Evolutionary conservation across 1,284 basidiomycete species (phyloP).

Genomic region (Boletus holoroseus): DNA sequence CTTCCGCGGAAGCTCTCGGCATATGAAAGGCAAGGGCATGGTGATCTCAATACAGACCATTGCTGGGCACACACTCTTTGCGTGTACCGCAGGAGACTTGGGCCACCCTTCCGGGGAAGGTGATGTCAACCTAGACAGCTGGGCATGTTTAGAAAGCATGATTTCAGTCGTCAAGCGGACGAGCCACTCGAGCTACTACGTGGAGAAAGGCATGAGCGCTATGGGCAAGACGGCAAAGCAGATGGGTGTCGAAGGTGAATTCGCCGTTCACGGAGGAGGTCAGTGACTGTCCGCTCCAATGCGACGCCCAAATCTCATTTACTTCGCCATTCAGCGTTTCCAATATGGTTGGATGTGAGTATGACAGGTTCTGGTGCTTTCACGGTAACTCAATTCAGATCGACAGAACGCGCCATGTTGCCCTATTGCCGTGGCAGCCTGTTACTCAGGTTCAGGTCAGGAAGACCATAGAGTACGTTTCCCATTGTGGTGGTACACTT

Average conservation of each 20-base stretch:
- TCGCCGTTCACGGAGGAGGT: slow-evolving; percentile 70
- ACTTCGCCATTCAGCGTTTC: slow-evolving; percentile 53
- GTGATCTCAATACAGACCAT: slow-evolving; percentile 73
- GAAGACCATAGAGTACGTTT: slow-evolving; percentile 69
- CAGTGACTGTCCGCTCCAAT: slow-evolving; percentile 26
- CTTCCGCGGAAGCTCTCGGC: slow-evolving; percentile 66
- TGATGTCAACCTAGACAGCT: slow-evolving; percentile 75
- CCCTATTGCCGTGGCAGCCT: slow-evolving; percentile 72
- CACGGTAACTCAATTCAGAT: slow-evolving; percentile 4
- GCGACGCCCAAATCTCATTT: slow-evolving; percentile 6
- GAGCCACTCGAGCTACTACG: slow-evolving; percentile 78
- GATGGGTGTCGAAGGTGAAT: slow-evolving; percentile 59
- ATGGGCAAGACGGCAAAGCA: slow-evolving; percentile 72
- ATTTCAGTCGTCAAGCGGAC: slow-evolving; percentile 69
- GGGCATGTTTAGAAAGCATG: slow-evolving; percentile 73
- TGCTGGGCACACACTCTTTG: slow-evolving; percentile 70
- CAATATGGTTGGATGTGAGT: slow-evolving; percentile 73
- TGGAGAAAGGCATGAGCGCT: slow-evolving; percentile 75
- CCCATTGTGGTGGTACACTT: neutral
- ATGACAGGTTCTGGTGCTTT: neutral
- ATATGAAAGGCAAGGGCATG: slow-evolving; percentile 70
- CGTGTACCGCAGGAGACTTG: slow-evolving; percentile 75
- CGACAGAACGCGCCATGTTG: slow-evolving; percentile 71
- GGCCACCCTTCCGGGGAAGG: slow-evolving; percentile 58
- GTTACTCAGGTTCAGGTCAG: slow-evolving; percentile 73